Conservation (phyloP, 2,329 filamentous ascomycete genomes). For the Westerdykella sp. region DNA sequence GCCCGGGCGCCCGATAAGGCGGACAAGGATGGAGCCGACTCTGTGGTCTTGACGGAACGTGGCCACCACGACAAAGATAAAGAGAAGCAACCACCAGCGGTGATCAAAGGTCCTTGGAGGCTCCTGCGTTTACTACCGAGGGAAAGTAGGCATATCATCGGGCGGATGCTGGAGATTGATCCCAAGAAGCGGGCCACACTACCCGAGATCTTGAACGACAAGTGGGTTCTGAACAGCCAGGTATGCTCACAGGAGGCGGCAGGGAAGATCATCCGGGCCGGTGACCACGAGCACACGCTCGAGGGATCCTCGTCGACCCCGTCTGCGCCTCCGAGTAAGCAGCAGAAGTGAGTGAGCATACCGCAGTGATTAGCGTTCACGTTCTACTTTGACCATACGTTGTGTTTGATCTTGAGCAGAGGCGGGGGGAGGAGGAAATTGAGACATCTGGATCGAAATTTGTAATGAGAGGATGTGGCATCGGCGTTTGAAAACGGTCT, state of each 20-base stretch:
- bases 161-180: constrained; percentile 85
- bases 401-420: too few species aligned
- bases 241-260: constrained; percentile 76
- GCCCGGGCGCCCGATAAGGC: constrained; percentile 14
- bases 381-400: background rate
- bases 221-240: constrained; percentile 79
- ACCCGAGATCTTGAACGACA: constrained; percentile 77
- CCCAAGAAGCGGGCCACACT: constrained; percentile 77
- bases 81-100: constrained; percentile 52
- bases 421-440: too few species aligned
- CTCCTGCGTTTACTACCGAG: constrained; percentile 79
- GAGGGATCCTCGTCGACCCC: constrained; percentile 42
- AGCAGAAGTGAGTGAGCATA: constrained; percentile 25
- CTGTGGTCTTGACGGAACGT: constrained; percentile 13
- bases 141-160: constrained; percentile 83
- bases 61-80: constrained; percentile 33
- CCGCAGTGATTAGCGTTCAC: too few species aligned
- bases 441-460: too few species aligned
- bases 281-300: constrained; percentile 77
- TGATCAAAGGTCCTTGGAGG: constrained; percentile 89
- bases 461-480: too few species aligned
- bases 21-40: constrained; percentile 18
- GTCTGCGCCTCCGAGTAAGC: constrained; percentile 27
- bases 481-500: too few species aligned
- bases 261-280: constrained; percentile 64